These are phyloP conservation scores for bread wheat (Triticum aestivum) DNA, from an alignment of 176 grass and related monocot species.

Conservation along the genomic window IWGSC_CS_RefSeq_v2.1 NC_057814.1:90905221-90905720, in stretches of 20 bases:
- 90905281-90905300: too few species aligned
- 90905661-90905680: neutral
- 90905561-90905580: neutral
- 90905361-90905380: too few species aligned
- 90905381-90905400: too few species aligned
- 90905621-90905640: neutral
- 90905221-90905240: too few species aligned
- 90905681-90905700: neutral
- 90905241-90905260: too few species aligned
- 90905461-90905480: neutral
- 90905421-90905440: too few species aligned
- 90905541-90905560: neutral
- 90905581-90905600: neutral
- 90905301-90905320: too few species aligned
- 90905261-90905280: too few species aligned
- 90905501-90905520: neutral
- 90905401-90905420: too few species aligned
- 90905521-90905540: neutral
- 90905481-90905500: neutral
- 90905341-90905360: too few species aligned
- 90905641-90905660: neutral
- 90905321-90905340: too few species aligned
- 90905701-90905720: neutral
- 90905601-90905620: neutral
- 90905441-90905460: too few species aligned